Evolutionary conservation across 2,329 filamentous ascomycete genomes (phyloP).

Genomic region (Paraphoma chrysanthemicola): DNA sequence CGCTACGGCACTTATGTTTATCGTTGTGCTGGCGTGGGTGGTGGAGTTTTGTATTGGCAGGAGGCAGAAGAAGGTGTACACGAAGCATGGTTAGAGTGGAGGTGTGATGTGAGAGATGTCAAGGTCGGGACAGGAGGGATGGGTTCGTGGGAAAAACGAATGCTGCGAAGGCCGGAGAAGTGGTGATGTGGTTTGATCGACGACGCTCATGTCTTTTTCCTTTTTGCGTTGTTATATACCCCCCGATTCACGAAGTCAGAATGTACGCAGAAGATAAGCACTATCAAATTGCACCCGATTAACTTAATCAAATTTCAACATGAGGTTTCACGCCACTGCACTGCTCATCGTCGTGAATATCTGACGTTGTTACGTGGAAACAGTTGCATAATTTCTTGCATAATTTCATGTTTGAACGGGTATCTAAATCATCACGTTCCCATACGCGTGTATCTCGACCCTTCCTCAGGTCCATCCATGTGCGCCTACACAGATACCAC

Average conservation of each 20-base stretch:
- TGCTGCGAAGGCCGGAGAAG: no score
- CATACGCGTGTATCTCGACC: not conserved
- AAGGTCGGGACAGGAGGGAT: not conserved
- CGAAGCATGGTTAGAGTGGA: conserved; percentile 26
- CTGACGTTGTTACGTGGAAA: not conserved
- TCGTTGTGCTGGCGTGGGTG: conserved; percentile 39
- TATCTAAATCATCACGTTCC: conserved; percentile 10
- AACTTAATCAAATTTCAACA: not conserved
- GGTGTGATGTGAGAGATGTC: not conserved
- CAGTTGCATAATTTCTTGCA: not conserved
- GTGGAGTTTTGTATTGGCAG: conserved; percentile 39
- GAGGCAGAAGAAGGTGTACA: conserved; percentile 19
- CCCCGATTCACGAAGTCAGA: not conserved
- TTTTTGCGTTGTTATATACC: conserved; percentile 8
- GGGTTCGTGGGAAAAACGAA: no score
- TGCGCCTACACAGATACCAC: not conserved
- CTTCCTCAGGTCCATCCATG: conserved; percentile 1
- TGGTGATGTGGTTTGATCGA: not conserved
- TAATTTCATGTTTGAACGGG: conserved; percentile 6
- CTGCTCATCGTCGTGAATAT: no score
- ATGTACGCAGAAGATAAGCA: not conserved
- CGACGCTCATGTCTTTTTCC: conserved; percentile 1
- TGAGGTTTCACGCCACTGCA: no score
- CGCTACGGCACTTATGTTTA: conserved; percentile 56
- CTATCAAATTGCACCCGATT: not conserved